Base-by-base conservation (phyloP, 805 yeast genomes). In the Schizosaccharomyces octosporus region DNA sequence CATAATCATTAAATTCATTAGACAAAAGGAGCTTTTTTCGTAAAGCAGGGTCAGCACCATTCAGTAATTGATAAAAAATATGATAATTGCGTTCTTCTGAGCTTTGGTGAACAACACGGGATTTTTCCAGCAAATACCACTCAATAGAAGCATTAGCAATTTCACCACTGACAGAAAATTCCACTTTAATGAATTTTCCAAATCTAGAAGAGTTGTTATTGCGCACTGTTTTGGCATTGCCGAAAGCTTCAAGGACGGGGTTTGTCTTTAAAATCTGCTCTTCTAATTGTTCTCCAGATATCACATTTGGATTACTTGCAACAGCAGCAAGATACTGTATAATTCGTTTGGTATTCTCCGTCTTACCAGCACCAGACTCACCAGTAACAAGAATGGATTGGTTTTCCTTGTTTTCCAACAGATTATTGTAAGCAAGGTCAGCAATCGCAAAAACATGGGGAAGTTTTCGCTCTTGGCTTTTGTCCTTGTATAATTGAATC, bases 341-440 rank as follows among this genome's bases (percentile, higher is more conserved):
- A 62, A 93, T 88, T 69, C 85, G 88, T 71, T 93, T 93, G 5
- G 99, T 93, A 66, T 87, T 93, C 72, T 93, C 98, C 0, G 99
- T 93, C 70, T 93, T 93, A 62, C 99, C 99, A 0, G 99, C 98
- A 66, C 99, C 99, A 31, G 95, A 84, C 70, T 93, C 99, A 65
- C 99, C 99, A 0, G 98, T 93, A n/a, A 93, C 97, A 60, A 93
- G 75, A 62, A 93, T 87, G 13, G 94, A 83, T 73, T 93, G 98
- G 70, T 89, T 84, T 67, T 81, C 81, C 60, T 74, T 76, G 65
- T 84, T 82, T 13, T 78, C 75, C 13, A 87, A 73, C 69, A 93
- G 74, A 67, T 83, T 85, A 64, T 87, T 79, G 66, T 82, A 86
- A 1, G 97, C 95, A 59, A 81, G 81, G 67, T 93, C 95, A 0